A percentile compares a stretch with the other conserved stretches of the same genome.
These are phyloP conservation scores for Calonectria pseudoreteaudii DNA, from an alignment of 2,329 filamentous ascomycete genomes.

Conservation along the genomic window DNA sequence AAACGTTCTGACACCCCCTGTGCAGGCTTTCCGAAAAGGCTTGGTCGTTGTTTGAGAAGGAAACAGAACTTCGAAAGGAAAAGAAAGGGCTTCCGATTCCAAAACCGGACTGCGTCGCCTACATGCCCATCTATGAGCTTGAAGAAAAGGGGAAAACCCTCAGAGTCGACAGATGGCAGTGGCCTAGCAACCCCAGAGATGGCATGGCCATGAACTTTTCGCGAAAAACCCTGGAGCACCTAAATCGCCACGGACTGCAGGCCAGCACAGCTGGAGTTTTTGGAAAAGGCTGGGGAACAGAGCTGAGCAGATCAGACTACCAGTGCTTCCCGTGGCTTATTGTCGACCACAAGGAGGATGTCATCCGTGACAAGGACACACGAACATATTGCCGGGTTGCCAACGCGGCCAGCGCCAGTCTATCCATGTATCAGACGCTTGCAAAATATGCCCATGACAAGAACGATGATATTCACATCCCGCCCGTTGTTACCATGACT, in stretches of 20 bases:
- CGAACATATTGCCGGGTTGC: slow-evolving; percentile 28
- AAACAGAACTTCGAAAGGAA: neutral
- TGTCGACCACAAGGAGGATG: slow-evolving; percentile 31
- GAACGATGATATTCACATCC: slow-evolving; percentile 19
- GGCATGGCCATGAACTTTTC: slow-evolving; percentile 32
- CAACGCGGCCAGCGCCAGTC: slow-evolving; percentile 23
- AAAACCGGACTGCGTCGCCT: slow-evolving; percentile 32
- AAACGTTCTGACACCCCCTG: neutral
- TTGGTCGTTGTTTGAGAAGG: slow-evolving; percentile 25
- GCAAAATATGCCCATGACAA: slow-evolving; percentile 12
- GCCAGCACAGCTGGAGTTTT: slow-evolving; percentile 20
- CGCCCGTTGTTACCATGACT: slow-evolving; percentile 28
- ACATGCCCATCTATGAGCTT: slow-evolving; percentile 27
- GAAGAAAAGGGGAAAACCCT: slow-evolving; percentile 3
- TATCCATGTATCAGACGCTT: slow-evolving; percentile 27
- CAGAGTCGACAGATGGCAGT: slow-evolving; percentile 19
- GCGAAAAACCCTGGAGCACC: slow-evolving; percentile 17
- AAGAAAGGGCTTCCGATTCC: slow-evolving; percentile 21
- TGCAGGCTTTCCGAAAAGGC: neutral
- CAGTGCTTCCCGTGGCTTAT: slow-evolving; percentile 34
- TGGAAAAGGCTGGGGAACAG: slow-evolving; percentile 4
- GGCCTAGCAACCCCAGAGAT: slow-evolving; percentile 16
- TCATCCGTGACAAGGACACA: neutral
- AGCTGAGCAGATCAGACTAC: slow-evolving; percentile 18
- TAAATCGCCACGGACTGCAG: slow-evolving; percentile 25